Evolutionary conservation across 169 alveolate species (phyloP).

Genomic region (Plasmodium sp.): DNA sequence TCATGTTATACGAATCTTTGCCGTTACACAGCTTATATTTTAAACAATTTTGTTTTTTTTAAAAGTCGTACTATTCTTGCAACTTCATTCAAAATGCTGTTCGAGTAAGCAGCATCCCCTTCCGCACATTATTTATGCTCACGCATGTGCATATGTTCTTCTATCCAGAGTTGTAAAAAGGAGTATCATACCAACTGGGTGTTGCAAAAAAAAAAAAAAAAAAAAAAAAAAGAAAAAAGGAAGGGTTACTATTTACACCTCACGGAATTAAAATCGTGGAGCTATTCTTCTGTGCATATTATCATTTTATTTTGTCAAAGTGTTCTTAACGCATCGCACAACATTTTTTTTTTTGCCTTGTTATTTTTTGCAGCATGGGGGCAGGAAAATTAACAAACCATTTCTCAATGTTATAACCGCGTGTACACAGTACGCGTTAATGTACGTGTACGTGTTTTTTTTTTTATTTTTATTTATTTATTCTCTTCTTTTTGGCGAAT

Average conservation of each 20-base stretch:
- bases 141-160: background rate
- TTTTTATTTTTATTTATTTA: background rate
- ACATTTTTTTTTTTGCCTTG: background rate
- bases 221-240: background rate
- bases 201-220: background rate
- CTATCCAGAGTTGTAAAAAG: background rate
- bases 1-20: slow-evolving; percentile 3
- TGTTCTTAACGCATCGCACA: background rate
- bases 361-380: background rate
- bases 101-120: background rate
- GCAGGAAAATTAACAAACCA: background rate
- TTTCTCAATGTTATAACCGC: background rate
- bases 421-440: background rate
- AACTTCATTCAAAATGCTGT: background rate
- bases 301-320: background rate
- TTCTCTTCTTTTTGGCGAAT: background rate
- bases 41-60: background rate
- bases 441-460: background rate
- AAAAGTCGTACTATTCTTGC: background rate
- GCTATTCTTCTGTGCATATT: background rate
- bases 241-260: background rate
- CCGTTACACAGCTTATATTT: background rate
- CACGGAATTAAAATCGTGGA: background rate
- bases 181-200: background rate
- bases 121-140: background rate